These are phyloP conservation scores for Mycena maculata DNA, from an alignment of 768 basidiomycete genomes.

Conservation along the genomic window DNA sequence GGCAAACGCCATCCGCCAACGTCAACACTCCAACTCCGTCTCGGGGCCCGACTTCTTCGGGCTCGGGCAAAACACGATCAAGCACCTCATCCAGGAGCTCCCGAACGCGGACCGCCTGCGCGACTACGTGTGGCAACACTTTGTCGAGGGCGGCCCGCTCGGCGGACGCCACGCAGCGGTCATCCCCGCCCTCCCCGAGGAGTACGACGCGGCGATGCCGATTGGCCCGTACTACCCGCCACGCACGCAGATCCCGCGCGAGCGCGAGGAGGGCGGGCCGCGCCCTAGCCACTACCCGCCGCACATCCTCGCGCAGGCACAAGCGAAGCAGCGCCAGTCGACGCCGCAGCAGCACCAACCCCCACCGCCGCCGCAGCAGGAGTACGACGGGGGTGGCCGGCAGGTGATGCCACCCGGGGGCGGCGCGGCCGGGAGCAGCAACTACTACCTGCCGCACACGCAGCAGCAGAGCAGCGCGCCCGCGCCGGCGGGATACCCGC, in stretches of 20 bases:
- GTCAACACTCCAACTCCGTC: constrained; percentile 87
- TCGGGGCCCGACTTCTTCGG: constrained; percentile 93
- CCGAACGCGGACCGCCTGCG: constrained; percentile 75
- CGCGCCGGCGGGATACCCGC: background rate
- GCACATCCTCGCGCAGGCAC: constrained; percentile 47
- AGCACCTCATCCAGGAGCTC: constrained; percentile 89
- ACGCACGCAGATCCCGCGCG: background rate
- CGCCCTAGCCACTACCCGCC: constrained; percentile 58
- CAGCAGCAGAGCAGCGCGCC: constrained; percentile 6
- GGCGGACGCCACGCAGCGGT: constrained; percentile 88
- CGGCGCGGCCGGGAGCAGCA: background rate
- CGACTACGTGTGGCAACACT: constrained; percentile 90
- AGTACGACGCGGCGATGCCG: constrained; percentile 65
- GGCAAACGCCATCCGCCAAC: constrained; percentile 82
- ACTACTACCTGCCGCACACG: constrained; percentile 28
- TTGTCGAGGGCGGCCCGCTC: constrained; percentile 85
- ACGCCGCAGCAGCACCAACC: background rate
- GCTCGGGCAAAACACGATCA: constrained; percentile 88
- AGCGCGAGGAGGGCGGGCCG: background rate
- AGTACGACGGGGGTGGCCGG: background rate
- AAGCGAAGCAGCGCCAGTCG: background rate
- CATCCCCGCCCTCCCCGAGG: constrained; percentile 83
- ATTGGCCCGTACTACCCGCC: constrained; percentile 60
- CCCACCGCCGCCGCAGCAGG: background rate
- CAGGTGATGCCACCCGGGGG: constrained; percentile 14